Evolutionary conservation across 2,329 filamentous ascomycete species (phyloP), one percentile per base, ranked within the genome.

Genomic region (Calonectria pteridis): DNA sequence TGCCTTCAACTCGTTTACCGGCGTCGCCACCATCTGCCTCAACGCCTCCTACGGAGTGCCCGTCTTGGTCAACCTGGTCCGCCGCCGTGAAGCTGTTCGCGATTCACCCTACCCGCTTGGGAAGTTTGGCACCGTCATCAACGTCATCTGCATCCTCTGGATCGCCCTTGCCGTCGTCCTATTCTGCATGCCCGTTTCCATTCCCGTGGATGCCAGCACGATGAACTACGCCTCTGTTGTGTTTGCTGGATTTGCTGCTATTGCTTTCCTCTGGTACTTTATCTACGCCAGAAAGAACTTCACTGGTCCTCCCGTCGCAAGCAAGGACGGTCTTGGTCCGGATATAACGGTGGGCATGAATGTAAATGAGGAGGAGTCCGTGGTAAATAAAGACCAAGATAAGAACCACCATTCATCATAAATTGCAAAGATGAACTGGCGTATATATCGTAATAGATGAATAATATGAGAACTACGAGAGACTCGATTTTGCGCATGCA

Each of bases 1-100:
- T 0, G 94, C 94, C 0, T 96, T 96, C 86, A 94, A 93, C 86
- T 93, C 91, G 13, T 95, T 96, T 83, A 95, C 94, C 0, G 93
- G 94, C 33, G 93, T 95, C 1, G 94, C 94, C 1, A 95, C 94
- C 6, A 95, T 96, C 81, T 95, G 93, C 76, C 89, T 96, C 0
- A 93, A 91, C 0, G 91, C 92, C 5, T 94, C 93, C 0, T 96
- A 96, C 82, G 93, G 92, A 18, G 88, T 95, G 20, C 94, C 94
- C 0, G 94, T 96, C 69, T 84, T 95, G 14, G 92, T 96, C 72
- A 93, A 89, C 14, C 85, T 96, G 4, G 78, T 95, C 1, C 90
- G 93, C 20, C 89, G 92, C 13, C 90, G 94, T n/a, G 87, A 89
- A 67, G 88, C 91, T 43, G 90, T 95, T n/a, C 87, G 87, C 65